Percentiles rank a stretch among this genome's conserved stretches.
phyloP scores from a whole-genome alignment of 768 basidiomycete genomes.

The Suillus placidus region DNA sequence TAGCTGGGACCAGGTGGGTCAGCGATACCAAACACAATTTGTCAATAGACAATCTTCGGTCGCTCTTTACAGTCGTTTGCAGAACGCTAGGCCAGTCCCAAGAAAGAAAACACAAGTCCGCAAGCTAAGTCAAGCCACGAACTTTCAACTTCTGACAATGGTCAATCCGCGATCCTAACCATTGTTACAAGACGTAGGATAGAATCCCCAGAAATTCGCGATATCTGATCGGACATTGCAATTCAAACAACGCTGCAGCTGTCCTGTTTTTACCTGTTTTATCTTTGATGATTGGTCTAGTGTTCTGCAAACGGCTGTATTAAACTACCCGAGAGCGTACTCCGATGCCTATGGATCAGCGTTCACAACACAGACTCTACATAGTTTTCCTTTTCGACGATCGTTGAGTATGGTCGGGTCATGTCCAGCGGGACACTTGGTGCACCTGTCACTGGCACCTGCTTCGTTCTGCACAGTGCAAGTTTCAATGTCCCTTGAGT shows the following conservation, averaged over 20 bases:
- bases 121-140: not conserved
- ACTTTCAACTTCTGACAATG: too few relatives aligned
- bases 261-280: too few relatives aligned
- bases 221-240: not conserved
- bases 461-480: not conserved
- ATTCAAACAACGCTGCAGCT: not conserved
- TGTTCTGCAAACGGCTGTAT: not conserved
- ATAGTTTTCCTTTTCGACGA: not conserved
- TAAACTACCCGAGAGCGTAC: not conserved
- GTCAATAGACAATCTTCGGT: not conserved
- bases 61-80: not conserved
- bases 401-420: not conserved
- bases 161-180: not conserved
- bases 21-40: not conserved
- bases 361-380: not conserved
- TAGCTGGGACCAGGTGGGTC: too few relatives aligned
- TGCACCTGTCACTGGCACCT: not conserved
- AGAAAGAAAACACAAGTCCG: not conserved
- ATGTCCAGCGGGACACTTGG: not conserved
- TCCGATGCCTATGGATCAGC: not conserved
- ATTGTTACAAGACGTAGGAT: too few relatives aligned
- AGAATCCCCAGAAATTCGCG: not conserved
- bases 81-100: not conserved
- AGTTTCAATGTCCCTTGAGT: not conserved
- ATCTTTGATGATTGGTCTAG: not conserved